phyloP scores from a whole-genome alignment of 116 monocot genomes.

The Posidonia oceanica region DNA sequence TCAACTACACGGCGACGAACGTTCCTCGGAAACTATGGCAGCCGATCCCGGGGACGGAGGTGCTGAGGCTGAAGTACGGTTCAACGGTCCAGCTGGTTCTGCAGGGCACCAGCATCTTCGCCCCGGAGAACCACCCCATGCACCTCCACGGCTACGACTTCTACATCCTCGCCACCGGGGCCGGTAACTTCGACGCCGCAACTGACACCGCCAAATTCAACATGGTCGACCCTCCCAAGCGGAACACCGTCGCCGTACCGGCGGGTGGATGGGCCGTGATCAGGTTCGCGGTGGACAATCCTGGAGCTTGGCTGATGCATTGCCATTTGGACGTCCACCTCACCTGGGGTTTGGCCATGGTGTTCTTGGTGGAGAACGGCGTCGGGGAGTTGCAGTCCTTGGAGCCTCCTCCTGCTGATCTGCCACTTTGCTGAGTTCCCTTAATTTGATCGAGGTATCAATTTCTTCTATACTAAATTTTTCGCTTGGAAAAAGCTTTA shows the following conservation, averaged over 20 bases:
- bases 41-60: constrained; percentile 16
- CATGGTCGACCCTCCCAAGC: constrained; percentile 12
- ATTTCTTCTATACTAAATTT: too few relatives aligned
- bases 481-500: too few relatives aligned
- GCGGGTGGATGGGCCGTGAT: constrained; percentile 14
- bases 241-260: constrained; percentile 18
- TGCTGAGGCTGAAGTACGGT: constrained; percentile 13
- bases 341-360: constrained; percentile 16
- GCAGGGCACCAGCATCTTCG: constrained; percentile 16
- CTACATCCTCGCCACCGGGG: constrained; percentile 14
- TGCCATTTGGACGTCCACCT: constrained; percentile 16
- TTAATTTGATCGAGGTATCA: too few relatives aligned
- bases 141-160: constrained; percentile 33
- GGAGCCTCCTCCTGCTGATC: constrained; percentile 11
- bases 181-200: constrained; percentile 10
- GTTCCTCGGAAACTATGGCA: constrained; percentile 10
- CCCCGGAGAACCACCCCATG: constrained; percentile 25
- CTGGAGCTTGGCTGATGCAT: constrained; percentile 21
- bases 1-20: constrained; percentile 14
- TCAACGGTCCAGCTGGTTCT: constrained; percentile 15
- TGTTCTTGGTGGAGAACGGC: constrained; percentile 16
- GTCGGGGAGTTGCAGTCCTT: constrained; percentile 12
- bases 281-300: constrained; percentile 16
- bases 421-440: constrained; percentile 3
- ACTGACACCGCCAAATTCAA: constrained; percentile 11